Evolutionary conservation across 2,329 filamentous ascomycete genomes (phyloP), one percentile per base, ranked within the genome.

Genomic region (Hypocreales sp.): DNA sequence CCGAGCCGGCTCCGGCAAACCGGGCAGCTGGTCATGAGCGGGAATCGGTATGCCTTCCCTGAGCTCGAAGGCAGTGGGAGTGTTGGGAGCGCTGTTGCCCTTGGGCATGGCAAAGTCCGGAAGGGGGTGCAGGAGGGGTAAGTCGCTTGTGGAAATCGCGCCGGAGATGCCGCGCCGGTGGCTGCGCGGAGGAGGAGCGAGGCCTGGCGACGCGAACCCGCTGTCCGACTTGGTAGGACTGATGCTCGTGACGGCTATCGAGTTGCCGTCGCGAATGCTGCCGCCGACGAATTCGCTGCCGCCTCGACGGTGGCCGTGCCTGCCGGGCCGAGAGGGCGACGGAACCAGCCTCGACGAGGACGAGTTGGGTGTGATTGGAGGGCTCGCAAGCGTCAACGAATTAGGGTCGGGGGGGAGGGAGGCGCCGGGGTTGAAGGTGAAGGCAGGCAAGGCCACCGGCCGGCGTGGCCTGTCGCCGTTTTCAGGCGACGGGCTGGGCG

Each of bases 271-370:
- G 40, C 71, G 59, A 38, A 66, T 54, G 40, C 77, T 78, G 7
- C 79, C 80, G 20, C 82, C 82, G 25, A 92, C 79, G 42, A 92
- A 84, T 47, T 93, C 84, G 47, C 84, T 93, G 16, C 74, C 79
- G 29, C 79, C 79, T 42, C 86, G 70, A 41, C 76, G 67, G 48
- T 93, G 86, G 17, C 78, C 74, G 45, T 84, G 79, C 14, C 75
- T 72, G 18, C 56, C 55, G 15, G 66, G 57, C 33, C 70, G 62
- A 13, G 65, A 59, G 12, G 73, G 63, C 6, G 68, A 64, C n/a
- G 72, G 66, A 12, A 57, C 48, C 2, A 56, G 46, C 20, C 55
- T 52, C 3, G 58, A 55, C 4, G 67, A 66, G 10, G 58, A 54
- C 4, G 67, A 66, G 11, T 55, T 51, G 9, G 69, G 65, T n/a